Evolutionary conservation across 148 eudicot species (phyloP), one percentile per base, ranked within the genome.

Genomic region (Drosera capensis): DNA sequence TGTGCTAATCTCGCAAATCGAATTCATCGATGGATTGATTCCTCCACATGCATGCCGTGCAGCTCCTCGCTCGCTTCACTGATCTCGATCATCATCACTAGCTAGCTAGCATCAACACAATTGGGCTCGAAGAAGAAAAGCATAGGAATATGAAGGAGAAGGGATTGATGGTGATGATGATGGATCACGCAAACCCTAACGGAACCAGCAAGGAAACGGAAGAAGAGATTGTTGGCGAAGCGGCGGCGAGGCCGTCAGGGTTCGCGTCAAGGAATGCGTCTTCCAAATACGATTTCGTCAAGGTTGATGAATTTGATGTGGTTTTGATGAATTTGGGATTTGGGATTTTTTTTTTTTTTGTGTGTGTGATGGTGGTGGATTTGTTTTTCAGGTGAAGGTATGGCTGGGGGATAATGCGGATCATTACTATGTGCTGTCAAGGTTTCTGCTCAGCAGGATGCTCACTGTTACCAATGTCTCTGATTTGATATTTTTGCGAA

Each of bases 331-430:
- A 20, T 37, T 45, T 17, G 17, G 21, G 9, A 28, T 13, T 34
- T 34, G 9, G n/a, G 16, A 0, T 14, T 16, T 28, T 31, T 3
- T 17, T 15, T 14, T 7, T 7, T 15, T 31, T 29, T 18, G 1
- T 11, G 19, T 23, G 52, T 61, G 19, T 8, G 20, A 20, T 8
- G 2, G 1, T 0, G 14, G 1, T 67, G 26, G 7, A 25, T 14
- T 6, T 0, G 8, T 24, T 43, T 30, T 19, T 12, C n/a, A 90
- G 95, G 97, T 84, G 50, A 90, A 90, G 62, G 97, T 90, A 3
- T 90, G 97, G 97, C 48, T 90, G 29, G 97, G 97, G 29, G 95
- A 90, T 45, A 84, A 90, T 59, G 97, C 97, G 39, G 95, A 90
- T 75, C 97, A 90, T 51, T 90, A 84, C 65, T 90, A 90, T 61